A percentile compares a stretch with the other conserved stretches of the same genome.
Conservation (phyloP, 2,329 filamentous ascomycete species). For the Cylindrodendrum hubeiense region DNA sequence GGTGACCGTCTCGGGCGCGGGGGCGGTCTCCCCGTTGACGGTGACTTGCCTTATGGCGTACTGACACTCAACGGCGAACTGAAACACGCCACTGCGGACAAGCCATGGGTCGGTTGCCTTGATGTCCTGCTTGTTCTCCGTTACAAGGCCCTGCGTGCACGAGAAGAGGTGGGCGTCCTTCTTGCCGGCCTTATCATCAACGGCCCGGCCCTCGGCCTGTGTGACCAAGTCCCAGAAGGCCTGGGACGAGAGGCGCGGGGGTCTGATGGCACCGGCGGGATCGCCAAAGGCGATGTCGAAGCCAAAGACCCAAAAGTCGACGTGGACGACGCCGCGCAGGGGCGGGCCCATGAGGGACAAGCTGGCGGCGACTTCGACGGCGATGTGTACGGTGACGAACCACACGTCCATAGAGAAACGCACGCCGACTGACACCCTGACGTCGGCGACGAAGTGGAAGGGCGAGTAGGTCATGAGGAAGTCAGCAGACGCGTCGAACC, state of each 20-base stretch:
- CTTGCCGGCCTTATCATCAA: not conserved
- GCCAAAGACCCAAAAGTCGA: not conserved
- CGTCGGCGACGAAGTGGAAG: not conserved
- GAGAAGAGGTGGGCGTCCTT: not conserved
- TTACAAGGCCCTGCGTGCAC: not conserved
- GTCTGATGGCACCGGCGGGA: not conserved
- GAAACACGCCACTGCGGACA: not conserved
- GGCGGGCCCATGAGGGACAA: not conserved
- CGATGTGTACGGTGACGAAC: not conserved
- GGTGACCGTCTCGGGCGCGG: not conserved
- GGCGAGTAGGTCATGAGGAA: slow-evolving; percentile 50
- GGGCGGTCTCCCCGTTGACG: not conserved
- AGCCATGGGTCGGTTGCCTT: not conserved
- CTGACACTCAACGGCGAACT: not conserved
- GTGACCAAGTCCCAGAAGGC: not conserved
- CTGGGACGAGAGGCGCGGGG: not conserved
- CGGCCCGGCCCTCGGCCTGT: not conserved
- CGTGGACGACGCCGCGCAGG: not conserved
- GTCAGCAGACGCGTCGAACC: slow-evolving; percentile 54
- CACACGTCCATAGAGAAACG: not conserved
- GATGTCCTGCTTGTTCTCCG: not conserved
- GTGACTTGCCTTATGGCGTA: not conserved
- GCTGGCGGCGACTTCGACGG: not conserved
- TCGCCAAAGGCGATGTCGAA: not conserved
- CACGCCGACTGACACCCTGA: not conserved